A percentile compares a stretch with the other conserved stretches of the same genome.
These are phyloP conservation scores for Porcisia hertigi DNA, from an alignment of 208 protist species.

Conservation along the genomic window DNA sequence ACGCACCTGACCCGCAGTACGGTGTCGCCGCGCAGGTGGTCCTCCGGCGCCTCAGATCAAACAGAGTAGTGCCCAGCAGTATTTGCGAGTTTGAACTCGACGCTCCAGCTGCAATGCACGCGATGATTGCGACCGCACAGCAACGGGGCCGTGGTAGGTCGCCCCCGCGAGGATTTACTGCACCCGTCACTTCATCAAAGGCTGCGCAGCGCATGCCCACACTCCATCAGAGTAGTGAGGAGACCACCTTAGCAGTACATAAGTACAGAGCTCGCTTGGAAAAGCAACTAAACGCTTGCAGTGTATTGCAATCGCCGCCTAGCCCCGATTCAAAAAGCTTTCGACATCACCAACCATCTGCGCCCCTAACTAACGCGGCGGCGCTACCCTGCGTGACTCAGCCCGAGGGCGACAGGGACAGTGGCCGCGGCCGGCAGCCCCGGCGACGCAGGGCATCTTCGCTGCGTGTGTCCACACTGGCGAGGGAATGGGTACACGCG, in stretches of 20 bases:
- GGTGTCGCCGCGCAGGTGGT: conserved; percentile 12
- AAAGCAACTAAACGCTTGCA: conserved; percentile 10
- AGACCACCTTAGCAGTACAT: not conserved
- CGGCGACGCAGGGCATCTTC: not conserved
- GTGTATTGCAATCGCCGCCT: not conserved
- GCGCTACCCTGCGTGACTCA: not conserved
- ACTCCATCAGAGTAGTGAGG: not conserved
- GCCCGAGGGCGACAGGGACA: not conserved
- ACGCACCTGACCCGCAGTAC: not conserved
- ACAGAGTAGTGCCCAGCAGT: not conserved
- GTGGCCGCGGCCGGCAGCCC: not conserved
- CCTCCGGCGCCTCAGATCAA: not conserved
- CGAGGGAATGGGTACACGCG: conserved; percentile 8
- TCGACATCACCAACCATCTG: not conserved
- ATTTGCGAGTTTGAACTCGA: conserved; percentile 17
- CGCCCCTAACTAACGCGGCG: not conserved
- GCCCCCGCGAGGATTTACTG: not conserved
- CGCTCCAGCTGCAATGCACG: not conserved
- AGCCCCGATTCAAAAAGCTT: not conserved
- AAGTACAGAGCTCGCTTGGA: conserved; percentile 17
- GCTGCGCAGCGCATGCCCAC: not conserved
- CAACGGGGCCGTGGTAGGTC: not conserved
- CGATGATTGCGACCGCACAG: not conserved
- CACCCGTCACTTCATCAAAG: not conserved
- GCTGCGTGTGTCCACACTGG: conserved; percentile 4